phyloP scores from a whole-genome alignment of 495 filamentous ascomycete species.

The Annulohypoxylon nitens region DNA sequence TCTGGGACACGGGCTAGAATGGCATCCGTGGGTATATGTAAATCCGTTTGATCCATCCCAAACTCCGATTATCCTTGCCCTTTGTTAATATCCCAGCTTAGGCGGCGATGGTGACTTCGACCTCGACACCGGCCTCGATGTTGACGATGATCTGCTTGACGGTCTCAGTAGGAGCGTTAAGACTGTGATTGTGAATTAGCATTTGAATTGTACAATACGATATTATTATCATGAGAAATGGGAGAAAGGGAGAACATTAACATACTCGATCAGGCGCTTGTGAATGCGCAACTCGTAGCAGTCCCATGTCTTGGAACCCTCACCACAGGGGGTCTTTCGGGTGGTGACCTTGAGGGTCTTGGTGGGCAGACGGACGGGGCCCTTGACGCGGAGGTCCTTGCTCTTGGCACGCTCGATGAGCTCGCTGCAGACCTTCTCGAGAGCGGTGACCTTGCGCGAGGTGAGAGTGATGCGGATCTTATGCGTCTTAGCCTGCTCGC shows the following conservation, averaged over 20 bases:
- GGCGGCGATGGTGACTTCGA: constrained; percentile 99
- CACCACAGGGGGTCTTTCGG: constrained; percentile 90
- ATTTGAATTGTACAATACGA: no score
- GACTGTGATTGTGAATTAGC: constrained; percentile 61
- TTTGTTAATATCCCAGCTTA: constrained; percentile 61
- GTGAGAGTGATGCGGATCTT: constrained; percentile 99
- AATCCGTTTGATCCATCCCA: constrained; percentile 13
- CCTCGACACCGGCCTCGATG: constrained; percentile 99
- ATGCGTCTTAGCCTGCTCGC: constrained; percentile 77
- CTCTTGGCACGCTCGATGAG: constrained; percentile 98
- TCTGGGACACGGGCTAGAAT: constrained; percentile 12
- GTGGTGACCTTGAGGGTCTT: constrained; percentile 97
- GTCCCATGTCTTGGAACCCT: constrained; percentile 99
- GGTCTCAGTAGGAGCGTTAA: constrained; percentile 97
- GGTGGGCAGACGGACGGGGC: constrained; percentile 98
- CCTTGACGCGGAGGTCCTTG: constrained; percentile 99
- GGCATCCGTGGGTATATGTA: constrained; percentile 19
- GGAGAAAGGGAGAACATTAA: constrained; percentile 29
- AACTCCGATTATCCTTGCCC: constrained; percentile 9
- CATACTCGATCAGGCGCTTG: constrained; percentile 96
- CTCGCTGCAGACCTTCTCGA: constrained; percentile 99
- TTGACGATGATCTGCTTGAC: constrained; percentile 99
- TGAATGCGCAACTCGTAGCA: constrained; percentile 99
- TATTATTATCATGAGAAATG: not conserved
- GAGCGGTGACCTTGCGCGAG: constrained; percentile 88